Evolutionary conservation across 352 stramenopile genomes (phyloP), one percentile per base, ranked within the genome.

Genomic region (Detonula confervacea): DNA sequence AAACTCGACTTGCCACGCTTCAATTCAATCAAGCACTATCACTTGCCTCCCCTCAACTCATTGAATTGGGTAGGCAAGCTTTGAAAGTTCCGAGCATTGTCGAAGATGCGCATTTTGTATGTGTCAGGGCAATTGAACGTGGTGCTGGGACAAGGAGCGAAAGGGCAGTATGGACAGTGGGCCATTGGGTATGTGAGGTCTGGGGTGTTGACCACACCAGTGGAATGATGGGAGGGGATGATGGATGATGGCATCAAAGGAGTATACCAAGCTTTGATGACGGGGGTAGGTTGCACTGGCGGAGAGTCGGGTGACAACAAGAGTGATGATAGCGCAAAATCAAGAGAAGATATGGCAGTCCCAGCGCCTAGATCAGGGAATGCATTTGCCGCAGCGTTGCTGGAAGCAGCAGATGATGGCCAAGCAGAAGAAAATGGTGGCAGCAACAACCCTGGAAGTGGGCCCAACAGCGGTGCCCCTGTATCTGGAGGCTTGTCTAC

Each of bases 101-200:
- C 12, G 88, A 93, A 81, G 88, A 93, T 86, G 86, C 86, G 7
- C 79, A 90, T 63, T 93, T 88, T 70, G 54, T 93, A 27, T 85
- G 63, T 18, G 87, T 84, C 1, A 62, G 82, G 54, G 83, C 85
- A 12, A 65, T 93, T 16, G 84, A 93, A 80, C 66, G 88, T 74
- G 86, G 83, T 12, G 67, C 80, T 11, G 87, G 81, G n/a, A 91
- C 88, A 0, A 74, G 77, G 70, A 89, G 81, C 12, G 62, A 79
- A 44, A 83, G 86, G 72, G 86, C 88, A 54, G 86, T 92, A 35
- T 88, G 81, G 35, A 90, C 86, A 33, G 86, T 92, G 2, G 86
- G 83, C 1, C 83, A 93, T 83, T 84, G 83, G 39, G 77, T 93
- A 52, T 79, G 76, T 47, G 83, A 92, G 77, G 71, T 90, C 49